Evolutionary conservation across 192 early-diverging fungal genomes (phyloP).

Genomic region (Coemansia sp.): DNA sequence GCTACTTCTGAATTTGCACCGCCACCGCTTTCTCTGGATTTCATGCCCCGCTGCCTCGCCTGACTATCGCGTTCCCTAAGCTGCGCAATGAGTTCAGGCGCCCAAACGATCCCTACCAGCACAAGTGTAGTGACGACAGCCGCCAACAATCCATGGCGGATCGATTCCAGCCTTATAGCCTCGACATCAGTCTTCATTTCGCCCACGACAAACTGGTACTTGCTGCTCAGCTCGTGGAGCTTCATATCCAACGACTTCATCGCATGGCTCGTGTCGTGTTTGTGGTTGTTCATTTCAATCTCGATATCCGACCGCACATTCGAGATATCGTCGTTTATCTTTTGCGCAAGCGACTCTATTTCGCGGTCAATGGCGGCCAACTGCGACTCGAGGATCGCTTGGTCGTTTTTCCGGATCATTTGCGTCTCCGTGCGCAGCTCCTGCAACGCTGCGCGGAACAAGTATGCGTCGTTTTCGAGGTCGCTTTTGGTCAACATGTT

Average conservation of each 20-base stretch:
- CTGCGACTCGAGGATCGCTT: conserved; percentile 69
- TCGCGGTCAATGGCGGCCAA: conserved; percentile 72
- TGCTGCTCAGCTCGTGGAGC: conserved; percentile 83
- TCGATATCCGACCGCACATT: conserved; percentile 81
- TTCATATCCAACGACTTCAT: conserved; percentile 75
- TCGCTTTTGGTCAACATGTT: conserved; percentile 75
- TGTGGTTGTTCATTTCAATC: conserved; percentile 88
- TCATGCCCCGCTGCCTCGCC: neutral
- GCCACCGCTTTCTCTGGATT: neutral
- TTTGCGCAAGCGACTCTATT: conserved; percentile 72
- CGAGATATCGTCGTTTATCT: conserved; percentile 72
- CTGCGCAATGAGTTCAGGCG: conserved; percentile 17
- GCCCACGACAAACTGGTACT: conserved; percentile 76
- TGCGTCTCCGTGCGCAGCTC: conserved; percentile 78
- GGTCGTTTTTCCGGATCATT: conserved; percentile 74
- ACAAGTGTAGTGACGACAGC: conserved; percentile 42
- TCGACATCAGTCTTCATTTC: conserved; percentile 87
- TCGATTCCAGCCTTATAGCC: conserved; percentile 82
- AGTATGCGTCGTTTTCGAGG: conserved; percentile 81
- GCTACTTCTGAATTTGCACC: neutral
- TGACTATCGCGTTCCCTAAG: conserved; percentile 10
- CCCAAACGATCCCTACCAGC: conserved; percentile 36
- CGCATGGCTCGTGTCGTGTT: conserved; percentile 75
- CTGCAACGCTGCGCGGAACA: conserved; percentile 79
- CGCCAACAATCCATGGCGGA: conserved; percentile 64